Percentiles rank a stretch among this genome's conserved stretches.
These are phyloP conservation scores for Torulaspora microellipsoides DNA, from an alignment of 805 yeast genomes.

Conservation along the genomic window DNA sequence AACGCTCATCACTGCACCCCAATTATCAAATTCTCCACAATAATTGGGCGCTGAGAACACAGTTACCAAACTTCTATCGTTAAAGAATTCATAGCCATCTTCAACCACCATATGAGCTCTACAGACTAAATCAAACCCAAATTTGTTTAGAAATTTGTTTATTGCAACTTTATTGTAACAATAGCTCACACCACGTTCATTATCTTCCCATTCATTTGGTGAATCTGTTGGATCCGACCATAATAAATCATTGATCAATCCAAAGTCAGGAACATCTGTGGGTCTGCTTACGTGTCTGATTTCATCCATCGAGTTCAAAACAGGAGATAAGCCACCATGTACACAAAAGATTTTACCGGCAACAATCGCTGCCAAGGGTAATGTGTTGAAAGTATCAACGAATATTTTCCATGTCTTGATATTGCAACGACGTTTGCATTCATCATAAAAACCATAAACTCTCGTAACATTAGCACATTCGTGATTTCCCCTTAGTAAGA, in stretches of 20 bases:
- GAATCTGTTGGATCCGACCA: conserved; percentile 78
- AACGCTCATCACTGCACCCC: conserved; percentile 99
- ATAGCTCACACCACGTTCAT: conserved; percentile 79
- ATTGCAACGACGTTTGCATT: conserved; percentile 90
- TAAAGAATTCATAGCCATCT: conserved; percentile 81
- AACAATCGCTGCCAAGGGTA: conserved; percentile 93
- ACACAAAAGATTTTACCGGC: conserved; percentile 92
- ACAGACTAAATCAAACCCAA: conserved; percentile 71
- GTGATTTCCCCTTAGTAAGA: conserved; percentile 89
- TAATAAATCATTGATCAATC: conserved; percentile 67
- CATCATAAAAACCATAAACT: conserved; percentile 96
- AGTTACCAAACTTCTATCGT: conserved; percentile 68
- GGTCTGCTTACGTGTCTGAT: conserved; percentile 71
- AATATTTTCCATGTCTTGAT: conserved; percentile 92
- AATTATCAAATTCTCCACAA: conserved; percentile 56
- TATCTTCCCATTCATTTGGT: conserved; percentile 65
- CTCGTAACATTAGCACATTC: conserved; percentile 96
- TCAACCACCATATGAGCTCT: conserved; percentile 90
- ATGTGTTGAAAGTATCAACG: conserved; percentile 89
- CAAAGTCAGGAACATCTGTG: conserved; percentile 79
- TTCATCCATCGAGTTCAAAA: conserved; percentile 57
- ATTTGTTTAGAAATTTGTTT: conserved; percentile 58
- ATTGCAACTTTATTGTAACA: conserved; percentile 72
- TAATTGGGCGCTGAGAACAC: conserved; percentile 79
- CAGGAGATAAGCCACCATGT: conserved; percentile 81